A percentile compares a stretch with the other conserved stretches of the same genome.
phyloP scores from a whole-genome alignment of 1,139 yeast genomes.

The Kodamaea plutei region DNA sequence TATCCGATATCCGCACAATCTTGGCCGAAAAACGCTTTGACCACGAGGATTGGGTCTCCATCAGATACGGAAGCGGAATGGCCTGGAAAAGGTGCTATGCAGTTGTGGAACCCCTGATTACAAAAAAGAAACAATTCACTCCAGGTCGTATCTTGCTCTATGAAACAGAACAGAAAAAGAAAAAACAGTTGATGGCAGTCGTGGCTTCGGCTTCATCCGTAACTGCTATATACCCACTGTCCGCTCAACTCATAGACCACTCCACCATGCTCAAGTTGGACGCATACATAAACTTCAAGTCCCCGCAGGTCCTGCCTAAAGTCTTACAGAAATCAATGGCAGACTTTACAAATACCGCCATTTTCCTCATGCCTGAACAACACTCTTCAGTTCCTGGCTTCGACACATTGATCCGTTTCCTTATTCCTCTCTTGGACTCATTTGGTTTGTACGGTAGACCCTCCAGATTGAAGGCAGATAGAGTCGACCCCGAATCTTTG shows the following conservation, averaged over 20 bases:
- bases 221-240: slow-evolving; percentile 92
- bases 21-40: slow-evolving; percentile 80
- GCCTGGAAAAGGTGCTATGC: slow-evolving; percentile 96
- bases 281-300: slow-evolving; percentile 66
- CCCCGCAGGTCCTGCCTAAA: slow-evolving; percentile 35
- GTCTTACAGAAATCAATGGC: slow-evolving; percentile 42
- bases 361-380: slow-evolving; percentile 91
- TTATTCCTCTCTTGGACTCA: slow-evolving; percentile 81
- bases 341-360: slow-evolving; percentile 69
- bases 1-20: slow-evolving; percentile 82
- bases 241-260: slow-evolving; percentile 73
- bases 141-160: slow-evolving; percentile 61
- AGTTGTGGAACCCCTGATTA: slow-evolving; percentile 70
- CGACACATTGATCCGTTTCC: slow-evolving; percentile 84
- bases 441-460: slow-evolving; percentile 93
- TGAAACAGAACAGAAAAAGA: slow-evolving; percentile 58
- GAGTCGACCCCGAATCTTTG: slow-evolving; percentile 71
- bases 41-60: slow-evolving; percentile 93
- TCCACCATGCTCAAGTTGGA: slow-evolving; percentile 87
- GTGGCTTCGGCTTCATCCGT: slow-evolving; percentile 67
- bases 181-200: slow-evolving; percentile 77
- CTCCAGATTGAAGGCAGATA: slow-evolving; percentile 79
- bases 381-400: slow-evolving; percentile 93
- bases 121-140: slow-evolving; percentile 39
- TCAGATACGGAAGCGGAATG: slow-evolving; percentile 94